Conservation (phyloP, 768 basidiomycete genomes). For the Kwoniella europaea region DNA sequence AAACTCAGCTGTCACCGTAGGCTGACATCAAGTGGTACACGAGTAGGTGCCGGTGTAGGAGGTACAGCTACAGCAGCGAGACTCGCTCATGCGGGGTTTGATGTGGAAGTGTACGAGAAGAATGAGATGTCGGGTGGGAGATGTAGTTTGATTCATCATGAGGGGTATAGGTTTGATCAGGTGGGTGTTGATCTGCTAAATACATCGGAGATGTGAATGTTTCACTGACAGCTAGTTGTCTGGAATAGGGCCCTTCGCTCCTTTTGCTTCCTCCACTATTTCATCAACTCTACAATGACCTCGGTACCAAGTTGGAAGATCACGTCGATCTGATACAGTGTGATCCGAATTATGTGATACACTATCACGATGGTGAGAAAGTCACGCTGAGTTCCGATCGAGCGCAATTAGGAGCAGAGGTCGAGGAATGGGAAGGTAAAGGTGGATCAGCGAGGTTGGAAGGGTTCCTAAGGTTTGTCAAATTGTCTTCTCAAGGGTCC, state of each 20-base stretch:
- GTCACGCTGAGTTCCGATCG: conserved; percentile 58
- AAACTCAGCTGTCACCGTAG: not conserved
- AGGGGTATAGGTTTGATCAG: conserved; percentile 61
- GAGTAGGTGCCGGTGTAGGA: conserved; percentile 59
- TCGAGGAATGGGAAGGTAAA: conserved; percentile 59
- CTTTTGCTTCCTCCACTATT: conserved; percentile 59
- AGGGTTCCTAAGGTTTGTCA: conserved; percentile 49
- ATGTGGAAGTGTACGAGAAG: conserved; percentile 60
- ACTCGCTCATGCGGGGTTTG: conserved; percentile 59
- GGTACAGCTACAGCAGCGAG: conserved; percentile 60
- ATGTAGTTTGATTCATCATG: conserved; percentile 59
- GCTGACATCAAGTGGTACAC: not conserved
- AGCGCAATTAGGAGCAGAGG: conserved; percentile 56
- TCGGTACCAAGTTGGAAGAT: conserved; percentile 57
- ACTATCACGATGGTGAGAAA: conserved; percentile 60
- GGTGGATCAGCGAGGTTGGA: conserved; percentile 58
- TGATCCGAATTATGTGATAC: conserved; percentile 60
- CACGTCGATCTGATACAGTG: conserved; percentile 60
- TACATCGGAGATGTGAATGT: not conserved
- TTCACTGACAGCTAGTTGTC: not conserved
- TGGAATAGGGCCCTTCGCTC: conserved; percentile 53
- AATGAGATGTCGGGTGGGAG: conserved; percentile 61
- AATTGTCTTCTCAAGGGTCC: not conserved
- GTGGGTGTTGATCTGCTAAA: conserved; percentile 34
- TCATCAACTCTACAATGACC: conserved; percentile 58